Evolutionary conservation across 371 early-diverging fungal species (phyloP).

Genomic region (Mucor indicus): DNA sequence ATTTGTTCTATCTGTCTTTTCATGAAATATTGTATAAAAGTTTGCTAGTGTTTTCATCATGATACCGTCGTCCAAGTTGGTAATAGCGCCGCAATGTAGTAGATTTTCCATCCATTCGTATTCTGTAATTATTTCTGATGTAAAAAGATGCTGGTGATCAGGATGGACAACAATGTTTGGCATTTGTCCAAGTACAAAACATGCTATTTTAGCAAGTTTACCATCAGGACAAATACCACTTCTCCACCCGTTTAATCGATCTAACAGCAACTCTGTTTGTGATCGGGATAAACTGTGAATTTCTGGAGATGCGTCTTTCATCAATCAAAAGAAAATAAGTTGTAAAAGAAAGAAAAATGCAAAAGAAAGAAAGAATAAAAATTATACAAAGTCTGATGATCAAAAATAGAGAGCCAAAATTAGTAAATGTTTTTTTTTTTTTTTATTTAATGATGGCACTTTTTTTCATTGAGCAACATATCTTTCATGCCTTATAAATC

Average conservation of each 20-base stretch:
- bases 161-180: slow-evolving; percentile 20
- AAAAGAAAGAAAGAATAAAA: too few relatives aligned
- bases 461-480: too few relatives aligned
- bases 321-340: too few relatives aligned
- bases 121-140: slow-evolving; percentile 32
- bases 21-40: slow-evolving; percentile 31
- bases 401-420: too few relatives aligned
- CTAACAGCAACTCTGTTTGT: too few relatives aligned
- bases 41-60: slow-evolving; percentile 34
- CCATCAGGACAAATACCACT: slow-evolving; percentile 37
- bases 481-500: too few relatives aligned
- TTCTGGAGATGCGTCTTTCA: too few relatives aligned
- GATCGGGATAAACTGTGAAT: too few relatives aligned
- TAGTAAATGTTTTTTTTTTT: too few relatives aligned
- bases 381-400: too few relatives aligned
- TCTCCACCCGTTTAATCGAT: slow-evolving; percentile 28
- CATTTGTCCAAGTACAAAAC: slow-evolving; percentile 30
- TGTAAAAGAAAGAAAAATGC: too few relatives aligned
- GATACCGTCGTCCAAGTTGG: slow-evolving; percentile 28
- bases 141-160: slow-evolving; percentile 8
- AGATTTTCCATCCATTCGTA: slow-evolving; percentile 33
- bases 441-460: too few relatives aligned
- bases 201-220: slow-evolving; percentile 19
- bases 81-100: slow-evolving; percentile 24
- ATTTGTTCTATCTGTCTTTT: slow-evolving; percentile 2